Evolutionary conservation across 2,329 filamentous ascomycete genomes (phyloP), one percentile per base, ranked within the genome.

Genomic region (Aureobasidium zeae): DNA sequence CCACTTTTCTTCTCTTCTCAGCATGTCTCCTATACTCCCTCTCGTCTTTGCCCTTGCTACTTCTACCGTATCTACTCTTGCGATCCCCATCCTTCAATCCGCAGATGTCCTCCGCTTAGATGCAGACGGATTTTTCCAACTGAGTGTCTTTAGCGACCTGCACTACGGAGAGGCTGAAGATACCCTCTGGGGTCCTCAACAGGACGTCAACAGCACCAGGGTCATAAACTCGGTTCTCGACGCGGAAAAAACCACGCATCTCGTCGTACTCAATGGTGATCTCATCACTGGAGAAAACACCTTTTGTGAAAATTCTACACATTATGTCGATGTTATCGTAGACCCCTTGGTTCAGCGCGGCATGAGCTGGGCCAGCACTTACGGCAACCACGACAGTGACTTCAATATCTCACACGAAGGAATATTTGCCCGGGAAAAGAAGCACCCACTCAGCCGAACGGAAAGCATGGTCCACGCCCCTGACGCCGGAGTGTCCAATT

Each of bases 251-350:
- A 71, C 76, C 0, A 35, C 39, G 8, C 66, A 76, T 28, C 66
- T 86, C 0, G 79, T 81, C 0, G 74, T 86, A 0, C 59, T 86
- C 20, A 86, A 84, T 44, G 81, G 82, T 11, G 82, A 86, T 52
- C 65, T 86, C 3, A 78, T 83, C 44, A 81, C 80, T 0, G 80
- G 81, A 28, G 80, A 85, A 47, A 76, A 78, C 45, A 71, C 70
- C 0, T 73, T 65, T 48, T 46, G 66, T 3, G 61, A 71, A 3
- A 81, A 81, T 52, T 66, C 68, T 17, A 77, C 74, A 0, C 52
- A 60, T 5, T 79, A 81, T 43, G 46, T 83, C 3, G 75, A 83
- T 51, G 60, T 70, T 51, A 70, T 81, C 8, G 74, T 81, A 1
- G 60, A 54, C 2, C 79, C 78, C 0, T 60, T 86, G 0, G 63